Base-by-base conservation (phyloP, 192 early-diverging fungal genomes). In the Coemansia erecta region DNA sequence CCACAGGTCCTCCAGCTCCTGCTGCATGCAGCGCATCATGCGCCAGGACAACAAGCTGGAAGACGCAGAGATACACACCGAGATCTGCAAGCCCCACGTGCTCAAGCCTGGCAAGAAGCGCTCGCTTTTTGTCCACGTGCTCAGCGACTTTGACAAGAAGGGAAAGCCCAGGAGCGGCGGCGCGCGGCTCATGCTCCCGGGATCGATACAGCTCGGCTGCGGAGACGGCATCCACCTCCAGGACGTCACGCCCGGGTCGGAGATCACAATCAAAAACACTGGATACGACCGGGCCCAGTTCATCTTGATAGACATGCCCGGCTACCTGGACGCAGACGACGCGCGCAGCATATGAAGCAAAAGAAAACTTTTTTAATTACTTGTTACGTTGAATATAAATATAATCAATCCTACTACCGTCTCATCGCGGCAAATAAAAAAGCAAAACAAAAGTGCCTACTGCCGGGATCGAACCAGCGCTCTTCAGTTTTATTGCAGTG, bases 271-370 rank as follows among this genome's bases (percentile, higher is more conserved):
- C 51, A 68, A 72, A 13, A 79, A 56, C 31, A 59, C 51, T 5
- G 76, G 76, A 13, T 72, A 60, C 47, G 76, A 79, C 57, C 70
- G 70, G 8, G 76, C 76, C 2, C 70, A 79, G 76, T 79, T 79
- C 22, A 17, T 79, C 0, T 49, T 79, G 4, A 56, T 79, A 12
- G 76, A 79, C 60, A 72, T 79, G 76, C 76, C 76, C 24, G 58
- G 56, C 0, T 68, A 68, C 59, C 17, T 49, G 4, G 66, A 73
- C 17, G 64, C 66, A 28, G 60, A 56, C 37, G 54, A 53, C 15
- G 56, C 66, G 2, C 48, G 47, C 33, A 74, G 72, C 42, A 48
- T 74, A 23, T 74, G 61, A 33, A 41, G 28, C 28, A 31, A 31
- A 31, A n/a, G n/a, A 31, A 31, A 31, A 5, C 7, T 5, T 31